Base-by-base conservation (phyloP, 176 grass and related monocot genomes). In the Paspalum notatum region DNA sequence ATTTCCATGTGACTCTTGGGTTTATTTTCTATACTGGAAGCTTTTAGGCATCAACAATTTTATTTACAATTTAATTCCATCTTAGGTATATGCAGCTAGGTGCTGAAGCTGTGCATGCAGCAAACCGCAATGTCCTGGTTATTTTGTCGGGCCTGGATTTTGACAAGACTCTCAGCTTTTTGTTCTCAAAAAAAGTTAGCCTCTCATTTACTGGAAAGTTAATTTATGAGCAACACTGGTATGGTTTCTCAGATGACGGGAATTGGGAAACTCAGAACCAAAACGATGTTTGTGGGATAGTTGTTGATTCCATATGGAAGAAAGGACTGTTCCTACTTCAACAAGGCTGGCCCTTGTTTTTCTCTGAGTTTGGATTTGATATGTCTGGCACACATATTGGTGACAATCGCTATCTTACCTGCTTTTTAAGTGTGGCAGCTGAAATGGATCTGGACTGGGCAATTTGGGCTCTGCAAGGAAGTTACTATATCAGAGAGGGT, bases 371-470 rank as follows among this genome's bases (percentile, higher is more conserved):
- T 89, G 95, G 95, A 50, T 87, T 98, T 63, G 95, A 98, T 62
- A 91, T 92, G 91, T 84, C 89, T 71, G 92, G 95, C 57, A 75
- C 71, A 0, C 87, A 94, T 81, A 72, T 84, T 46, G 39, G 69
- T 74, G 95, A 98, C 71, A 94, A 98, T 72, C 92, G 88, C 26
- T 98, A 92, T 74, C 80, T 98, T 48, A 98, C 83, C 0, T 98
- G 92, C 74, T 94, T 94, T 79, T 68, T 98, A 47, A 91, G 95
- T 46, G 74, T 90, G 47, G 87, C 92, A 78, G 95, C 92, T 67
- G 92, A 94, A 85, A 81, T 84, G 92, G 95, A 98, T 85, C 55
- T 98, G 24, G 92, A 98, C 65, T 98, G 95, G 90, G 88, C 95
- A 83, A 59, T 98, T 86, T 98, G 95, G 92, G 95, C 95, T 84